These are phyloP conservation scores for Colletotrichum sp. DNA, from an alignment of 2,329 filamentous ascomycete species.

Conservation along the genomic window DNA sequence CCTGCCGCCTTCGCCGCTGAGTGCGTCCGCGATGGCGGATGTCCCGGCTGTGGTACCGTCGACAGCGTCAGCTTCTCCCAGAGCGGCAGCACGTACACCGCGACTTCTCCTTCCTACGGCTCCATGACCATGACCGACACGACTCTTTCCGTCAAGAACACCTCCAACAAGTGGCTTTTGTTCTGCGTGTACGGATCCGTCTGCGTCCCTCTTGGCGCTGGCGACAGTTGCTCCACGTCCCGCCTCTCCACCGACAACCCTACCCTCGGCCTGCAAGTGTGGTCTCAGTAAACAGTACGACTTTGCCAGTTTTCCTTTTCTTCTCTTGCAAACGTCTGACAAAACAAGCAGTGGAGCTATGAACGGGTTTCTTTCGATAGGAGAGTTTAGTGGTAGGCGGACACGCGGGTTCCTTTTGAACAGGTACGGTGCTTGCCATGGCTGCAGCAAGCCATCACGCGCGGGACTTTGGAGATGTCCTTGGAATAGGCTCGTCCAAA, in stretches of 20 bases:
- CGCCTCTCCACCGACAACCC: background rate
- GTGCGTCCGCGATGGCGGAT: background rate
- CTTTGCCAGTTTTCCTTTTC: background rate
- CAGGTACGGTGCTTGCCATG: background rate
- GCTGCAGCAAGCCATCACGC: background rate
- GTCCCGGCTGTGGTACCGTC: background rate
- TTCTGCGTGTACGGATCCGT: background rate
- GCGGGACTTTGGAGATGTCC: background rate
- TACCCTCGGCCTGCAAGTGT: background rate
- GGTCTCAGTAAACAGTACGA: background rate
- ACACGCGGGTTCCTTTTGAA: background rate
- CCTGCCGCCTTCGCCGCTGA: background rate
- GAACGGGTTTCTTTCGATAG: background rate
- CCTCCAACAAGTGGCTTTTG: background rate
- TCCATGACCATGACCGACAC: background rate
- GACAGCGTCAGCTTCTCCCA: background rate
- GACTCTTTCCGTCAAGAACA: conserved; percentile 4
- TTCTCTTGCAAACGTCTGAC: background rate
- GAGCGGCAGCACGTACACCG: background rate
- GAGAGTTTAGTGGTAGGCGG: background rate
- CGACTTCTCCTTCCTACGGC: background rate
- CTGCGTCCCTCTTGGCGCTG: background rate
- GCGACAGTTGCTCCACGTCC: background rate
- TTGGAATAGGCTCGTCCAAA: background rate
- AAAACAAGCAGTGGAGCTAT: background rate